These are phyloP conservation scores for Trypanosoma rangeli DNA, from an alignment of 208 protist species.

Conservation along the genomic window DNA sequence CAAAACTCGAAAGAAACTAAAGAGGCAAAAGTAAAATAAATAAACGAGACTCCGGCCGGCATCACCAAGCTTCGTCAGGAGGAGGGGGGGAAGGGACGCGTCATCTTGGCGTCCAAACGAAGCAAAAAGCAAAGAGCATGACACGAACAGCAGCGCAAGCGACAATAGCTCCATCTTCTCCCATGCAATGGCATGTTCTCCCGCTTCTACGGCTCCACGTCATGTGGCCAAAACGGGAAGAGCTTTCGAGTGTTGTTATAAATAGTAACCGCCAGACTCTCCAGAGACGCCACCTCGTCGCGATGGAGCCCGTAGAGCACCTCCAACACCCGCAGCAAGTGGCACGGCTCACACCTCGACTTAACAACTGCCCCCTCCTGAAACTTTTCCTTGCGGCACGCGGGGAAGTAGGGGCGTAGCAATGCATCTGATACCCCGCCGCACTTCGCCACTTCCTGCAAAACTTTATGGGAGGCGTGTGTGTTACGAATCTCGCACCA, in stretches of 20 bases:
- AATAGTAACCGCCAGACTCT: constrained; percentile 44
- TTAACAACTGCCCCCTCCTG: constrained; percentile 59
- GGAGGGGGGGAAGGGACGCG: too few species aligned
- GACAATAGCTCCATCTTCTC: background rate
- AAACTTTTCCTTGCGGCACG: constrained; percentile 76
- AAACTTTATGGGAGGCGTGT: constrained; percentile 70
- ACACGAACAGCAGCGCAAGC: background rate
- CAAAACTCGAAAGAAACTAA: constrained; percentile 4
- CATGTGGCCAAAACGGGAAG: constrained; percentile 47
- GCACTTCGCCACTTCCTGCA: constrained; percentile 24
- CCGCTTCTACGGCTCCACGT: background rate
- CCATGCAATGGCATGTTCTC: background rate
- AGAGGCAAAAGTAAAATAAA: constrained; percentile 5
- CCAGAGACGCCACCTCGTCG: constrained; percentile 42
- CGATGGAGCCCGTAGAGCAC: constrained; percentile 63
- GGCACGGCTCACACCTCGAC: constrained; percentile 68
- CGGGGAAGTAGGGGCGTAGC: constrained; percentile 40
- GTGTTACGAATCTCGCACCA: constrained; percentile 94
- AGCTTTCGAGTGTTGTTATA: constrained; percentile 52
- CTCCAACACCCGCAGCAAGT: constrained; percentile 63
- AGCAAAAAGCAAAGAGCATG: background rate
- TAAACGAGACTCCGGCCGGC: background rate
- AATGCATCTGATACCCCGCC: constrained; percentile 37
- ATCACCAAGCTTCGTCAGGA: background rate
- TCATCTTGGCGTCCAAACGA: background rate